Base-by-base conservation (phyloP, 163 green algal species). In the Prototheca wickerhamii region DNA sequence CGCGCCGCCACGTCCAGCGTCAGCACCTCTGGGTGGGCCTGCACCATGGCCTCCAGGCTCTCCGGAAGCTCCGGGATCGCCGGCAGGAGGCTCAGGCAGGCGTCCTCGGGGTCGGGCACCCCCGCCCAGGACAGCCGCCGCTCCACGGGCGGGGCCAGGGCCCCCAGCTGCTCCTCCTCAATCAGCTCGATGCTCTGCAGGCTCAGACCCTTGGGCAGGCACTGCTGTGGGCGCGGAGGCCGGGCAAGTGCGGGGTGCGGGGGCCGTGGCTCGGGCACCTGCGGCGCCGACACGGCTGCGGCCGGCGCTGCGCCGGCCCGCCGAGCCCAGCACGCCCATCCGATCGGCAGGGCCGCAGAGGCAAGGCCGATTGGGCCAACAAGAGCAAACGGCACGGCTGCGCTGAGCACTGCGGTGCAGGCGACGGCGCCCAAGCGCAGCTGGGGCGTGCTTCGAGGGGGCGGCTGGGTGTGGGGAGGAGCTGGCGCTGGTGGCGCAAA, bases 1-100 rank as follows among this genome's bases (percentile, higher is more conserved):
- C 64, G 64, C 2, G 64, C 44, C 4, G 64, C 64, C n/a, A 60
- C 46, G 56, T 70, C 64, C 0, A 37, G 29, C 0, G 54, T 59
- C 30, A 69, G 54, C 4, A 69, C 44, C 0, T 2, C 40, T 1
- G 63, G 63, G 42, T 63, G 53, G 3, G 54, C 35, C 12, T 6
- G 37, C 40, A 63, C 54, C 54, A 69, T 29, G 12, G 20, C 23
- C 20, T 12, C 15, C 46, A 54, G 46, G 1, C 46, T 25, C 1
- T 12, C 12, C 20, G 46, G 46, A 12, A 54, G 46, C 46, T n/a
- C n/a, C n/a, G n/a, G n/a, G n/a, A n/a, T n/a, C n/a, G n/a, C 12
- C 46, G 46, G 46, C 46, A 10, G 40, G 15, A 3, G 12, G 46
- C 18, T 28, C 46, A 6, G 46, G n/a, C n/a, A n/a, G n/a, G n/a